phyloP scores from a whole-genome alignment of 352 stramenopile species.

The Pythium utonaiense region DNA sequence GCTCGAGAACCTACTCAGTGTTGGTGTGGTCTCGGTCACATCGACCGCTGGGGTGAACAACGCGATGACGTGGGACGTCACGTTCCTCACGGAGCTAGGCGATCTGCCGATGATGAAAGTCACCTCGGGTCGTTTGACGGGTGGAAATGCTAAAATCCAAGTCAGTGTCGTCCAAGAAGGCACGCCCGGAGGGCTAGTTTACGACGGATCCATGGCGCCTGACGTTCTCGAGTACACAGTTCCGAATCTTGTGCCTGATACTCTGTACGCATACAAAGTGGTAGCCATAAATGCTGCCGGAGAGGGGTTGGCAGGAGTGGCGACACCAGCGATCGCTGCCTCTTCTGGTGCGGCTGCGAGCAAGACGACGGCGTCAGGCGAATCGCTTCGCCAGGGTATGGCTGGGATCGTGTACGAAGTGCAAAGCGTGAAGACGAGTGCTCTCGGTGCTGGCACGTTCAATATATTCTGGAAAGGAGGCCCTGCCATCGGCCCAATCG shows the following conservation, averaged over 20 bases:
- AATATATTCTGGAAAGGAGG: constrained; percentile 41
- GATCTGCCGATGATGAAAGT: constrained; percentile 91
- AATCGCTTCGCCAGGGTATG: constrained; percentile 87
- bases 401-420: constrained; percentile 94
- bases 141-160: constrained; percentile 50
- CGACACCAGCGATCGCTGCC: constrained; percentile 90
- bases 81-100: constrained; percentile 92
- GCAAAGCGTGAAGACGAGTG: constrained; percentile 81
- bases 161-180: constrained; percentile 83
- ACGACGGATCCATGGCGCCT: constrained; percentile 86
- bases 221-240: constrained; percentile 77
- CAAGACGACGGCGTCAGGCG: constrained; percentile 88
- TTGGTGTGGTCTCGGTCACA: constrained; percentile 77
- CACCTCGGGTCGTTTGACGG: constrained; percentile 85
- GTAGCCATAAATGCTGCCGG: constrained; percentile 92
- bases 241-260: constrained; percentile 82
- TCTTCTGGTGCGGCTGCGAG: constrained; percentile 82
- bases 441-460: constrained; percentile 38
- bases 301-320: constrained; percentile 76
- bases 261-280: constrained; percentile 92
- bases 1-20: constrained; percentile 86
- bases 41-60: constrained; percentile 51
- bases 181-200: constrained; percentile 88
- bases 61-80: constrained; percentile 84
- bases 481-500: constrained; percentile 37